Evolutionary conservation across 2,329 filamentous ascomycete genomes (phyloP), one percentile per base, ranked within the genome.

Genomic region (Fusarium sp.): DNA sequence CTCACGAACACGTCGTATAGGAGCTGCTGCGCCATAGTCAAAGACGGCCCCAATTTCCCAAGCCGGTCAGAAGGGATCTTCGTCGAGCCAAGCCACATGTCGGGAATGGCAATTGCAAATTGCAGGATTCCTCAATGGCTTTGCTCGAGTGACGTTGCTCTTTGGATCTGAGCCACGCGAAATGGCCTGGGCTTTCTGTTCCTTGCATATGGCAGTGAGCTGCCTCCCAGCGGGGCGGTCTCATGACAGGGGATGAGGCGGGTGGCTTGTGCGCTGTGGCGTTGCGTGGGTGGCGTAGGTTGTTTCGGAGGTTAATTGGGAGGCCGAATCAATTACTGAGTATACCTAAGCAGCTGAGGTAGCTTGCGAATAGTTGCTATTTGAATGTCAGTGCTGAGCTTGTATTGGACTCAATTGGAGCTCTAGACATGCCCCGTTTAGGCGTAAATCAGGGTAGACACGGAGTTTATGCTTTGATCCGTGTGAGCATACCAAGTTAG

Each of bases 91-190:
- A 67, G 64, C 64, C 65, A 42, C 60, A 28, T 36, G n/a, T 59
- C 38, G 44, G 17, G 51, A 26, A 21, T 34, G 22, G 21, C 39
- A 43, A 45, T 47, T 56, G 43, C 60, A 65, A 64, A 52, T 64
- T 58, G 38, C 53, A 63, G 57, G 62, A 65, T 68, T 43, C 31
- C 19, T 64, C 31, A 58, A 67, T 52, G 67, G 62, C 57, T 49
- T 66, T 67, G 52, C 40, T 19, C 4, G 34, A 64, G 62, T 70
- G 67, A 70, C 67, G 67, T 61, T 66, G 42, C 31, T 21, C 43
- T 57, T 34, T 54, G 26, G 46, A 57, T 62, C 67, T 70, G 67
- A 70, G 67, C 67, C 67, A 70, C 67, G 39, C 53, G 42, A 54
- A 22, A 55, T 39, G 64, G 55, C 36, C 44, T 43, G 28, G 42